Evolutionary conservation across 495 filamentous ascomycete genomes (phyloP).

Genomic region (Lasiosphaeria hispida): DNA sequence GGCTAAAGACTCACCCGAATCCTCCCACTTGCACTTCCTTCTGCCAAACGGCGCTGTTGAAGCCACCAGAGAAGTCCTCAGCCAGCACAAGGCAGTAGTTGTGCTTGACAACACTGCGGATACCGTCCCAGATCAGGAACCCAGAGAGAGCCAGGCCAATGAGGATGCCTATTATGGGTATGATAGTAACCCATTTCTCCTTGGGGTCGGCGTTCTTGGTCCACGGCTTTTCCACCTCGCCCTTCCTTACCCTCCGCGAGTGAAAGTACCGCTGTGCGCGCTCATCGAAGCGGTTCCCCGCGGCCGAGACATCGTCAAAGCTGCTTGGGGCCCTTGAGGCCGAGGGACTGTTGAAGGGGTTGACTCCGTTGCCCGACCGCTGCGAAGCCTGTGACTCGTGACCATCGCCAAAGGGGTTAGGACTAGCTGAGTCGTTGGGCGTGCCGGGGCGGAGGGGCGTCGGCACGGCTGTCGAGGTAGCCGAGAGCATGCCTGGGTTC

Average conservation of each 20-base stretch:
- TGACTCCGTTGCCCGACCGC: conserved; percentile 16
- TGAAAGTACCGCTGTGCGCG: conserved; percentile 63
- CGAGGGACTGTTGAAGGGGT: conserved; percentile 59
- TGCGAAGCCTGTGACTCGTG: too few relatives aligned
- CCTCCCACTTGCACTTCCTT: conserved; percentile 77
- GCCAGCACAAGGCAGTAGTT: conserved; percentile 70
- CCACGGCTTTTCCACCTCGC: conserved; percentile 70
- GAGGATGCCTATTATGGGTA: conserved; percentile 65
- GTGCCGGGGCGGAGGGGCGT: too few relatives aligned
- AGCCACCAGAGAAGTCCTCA: conserved; percentile 63
- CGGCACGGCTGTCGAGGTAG: too few relatives aligned
- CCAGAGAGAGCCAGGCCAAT: conserved; percentile 64
- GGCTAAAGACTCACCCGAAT: conserved; percentile 62
- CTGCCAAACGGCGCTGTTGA: conserved; percentile 65
- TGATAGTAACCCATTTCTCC: conserved; percentile 83
- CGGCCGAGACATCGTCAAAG: conserved; percentile 46
- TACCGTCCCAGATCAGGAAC: conserved; percentile 68
- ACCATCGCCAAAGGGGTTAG: too few relatives aligned
- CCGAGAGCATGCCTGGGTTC: neutral
- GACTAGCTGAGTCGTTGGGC: too few relatives aligned
- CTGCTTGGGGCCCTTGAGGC: conserved; percentile 54
- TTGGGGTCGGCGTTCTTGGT: conserved; percentile 63
- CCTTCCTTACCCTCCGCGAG: conserved; percentile 68
- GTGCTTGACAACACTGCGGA: conserved; percentile 65
- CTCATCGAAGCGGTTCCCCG: conserved; percentile 31